Percentiles rank a stretch among this genome's conserved stretches.
Evolutionary conservation across 2,329 filamentous ascomycete species (phyloP).

Genomic region (Davidsoniella neocaledoniae): DNA sequence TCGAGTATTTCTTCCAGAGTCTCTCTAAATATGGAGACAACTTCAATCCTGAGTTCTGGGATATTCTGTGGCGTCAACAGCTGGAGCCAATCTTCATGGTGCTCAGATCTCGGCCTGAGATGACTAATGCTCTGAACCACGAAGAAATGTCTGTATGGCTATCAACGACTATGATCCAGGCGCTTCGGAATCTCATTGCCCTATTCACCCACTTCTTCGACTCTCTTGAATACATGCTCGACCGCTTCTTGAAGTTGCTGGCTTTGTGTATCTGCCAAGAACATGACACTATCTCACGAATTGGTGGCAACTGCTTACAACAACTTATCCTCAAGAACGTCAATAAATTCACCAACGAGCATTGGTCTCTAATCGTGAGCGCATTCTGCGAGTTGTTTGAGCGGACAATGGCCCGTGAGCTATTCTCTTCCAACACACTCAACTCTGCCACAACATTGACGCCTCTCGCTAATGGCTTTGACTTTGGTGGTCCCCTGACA

Average conservation of each 20-base stretch:
- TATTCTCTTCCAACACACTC: conserved; percentile 69
- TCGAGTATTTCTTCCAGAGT: conserved; percentile 94
- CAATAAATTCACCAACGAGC: conserved; percentile 66
- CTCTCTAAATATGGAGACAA: conserved; percentile 78
- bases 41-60: conserved; percentile 93
- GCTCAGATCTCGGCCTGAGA: conserved; percentile 85
- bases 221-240: conserved; percentile 90
- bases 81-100: conserved; percentile 99
- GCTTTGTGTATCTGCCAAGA: conserved; percentile 97
- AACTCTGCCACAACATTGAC: conserved; percentile 35
- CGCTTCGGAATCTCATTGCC: conserved; percentile 92
- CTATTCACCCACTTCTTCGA: conserved; percentile 98
- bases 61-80: conserved; percentile 91
- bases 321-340: conserved; percentile 95
- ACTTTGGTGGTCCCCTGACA: conserved; percentile 31
- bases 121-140: conserved; percentile 86
- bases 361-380: conserved; percentile 90
- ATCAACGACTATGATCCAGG: conserved; percentile 98
- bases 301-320: conserved; percentile 95
- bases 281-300: conserved; percentile 94
- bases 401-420: conserved; percentile 80
- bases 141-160: conserved; percentile 98
- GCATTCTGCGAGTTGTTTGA: conserved; percentile 94
- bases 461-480: conserved; percentile 33
- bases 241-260: conserved; percentile 86